These are phyloP conservation scores for Garcia nutans DNA, from an alignment of 345 rosid species.

Conservation along the genomic window DNA sequence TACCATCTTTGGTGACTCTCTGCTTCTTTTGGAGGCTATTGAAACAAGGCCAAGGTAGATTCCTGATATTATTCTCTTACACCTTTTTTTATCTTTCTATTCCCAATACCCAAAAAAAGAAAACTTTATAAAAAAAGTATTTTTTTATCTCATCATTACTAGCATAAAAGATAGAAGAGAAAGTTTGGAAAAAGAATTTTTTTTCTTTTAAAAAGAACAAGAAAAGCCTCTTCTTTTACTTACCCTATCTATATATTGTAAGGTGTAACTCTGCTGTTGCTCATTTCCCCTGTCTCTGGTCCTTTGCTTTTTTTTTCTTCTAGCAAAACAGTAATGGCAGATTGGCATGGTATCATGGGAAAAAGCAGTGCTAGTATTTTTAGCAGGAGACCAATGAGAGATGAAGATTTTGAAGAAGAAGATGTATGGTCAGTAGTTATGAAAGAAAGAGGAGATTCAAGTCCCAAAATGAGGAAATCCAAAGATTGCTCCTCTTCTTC, in stretches of 20 bases:
- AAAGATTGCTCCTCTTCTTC: conserved; percentile 24
- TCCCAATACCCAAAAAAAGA: conserved; percentile 27
- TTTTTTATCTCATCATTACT: conserved; percentile 15
- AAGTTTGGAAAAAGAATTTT: neutral
- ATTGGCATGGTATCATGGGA: conserved; percentile 34
- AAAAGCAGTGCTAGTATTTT: conserved; percentile 17
- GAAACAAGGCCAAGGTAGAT: conserved; percentile 40
- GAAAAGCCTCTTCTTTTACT: conserved; percentile 3
- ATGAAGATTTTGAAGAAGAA: conserved; percentile 74
- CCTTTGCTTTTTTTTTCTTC: neutral
- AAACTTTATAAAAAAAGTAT: neutral
- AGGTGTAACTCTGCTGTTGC: neutral
- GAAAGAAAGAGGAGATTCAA: conserved; percentile 44
- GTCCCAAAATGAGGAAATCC: conserved; percentile 36
- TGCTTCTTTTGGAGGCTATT: conserved; percentile 29
- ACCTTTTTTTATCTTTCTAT: conserved; percentile 16
- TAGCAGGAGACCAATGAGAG: conserved; percentile 29
- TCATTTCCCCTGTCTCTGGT: neutral
- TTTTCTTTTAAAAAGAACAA: neutral
- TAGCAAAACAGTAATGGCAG: conserved; percentile 33
- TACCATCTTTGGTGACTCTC: conserved; percentile 22
- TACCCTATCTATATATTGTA: conserved; percentile 22
- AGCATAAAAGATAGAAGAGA: neutral
- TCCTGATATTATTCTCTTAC: conserved; percentile 50
- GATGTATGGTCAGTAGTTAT: conserved; percentile 58